These are phyloP conservation scores for Sporisorium sorghi DNA, from an alignment of 1,284 basidiomycete species.

Conservation along the genomic window DNA sequence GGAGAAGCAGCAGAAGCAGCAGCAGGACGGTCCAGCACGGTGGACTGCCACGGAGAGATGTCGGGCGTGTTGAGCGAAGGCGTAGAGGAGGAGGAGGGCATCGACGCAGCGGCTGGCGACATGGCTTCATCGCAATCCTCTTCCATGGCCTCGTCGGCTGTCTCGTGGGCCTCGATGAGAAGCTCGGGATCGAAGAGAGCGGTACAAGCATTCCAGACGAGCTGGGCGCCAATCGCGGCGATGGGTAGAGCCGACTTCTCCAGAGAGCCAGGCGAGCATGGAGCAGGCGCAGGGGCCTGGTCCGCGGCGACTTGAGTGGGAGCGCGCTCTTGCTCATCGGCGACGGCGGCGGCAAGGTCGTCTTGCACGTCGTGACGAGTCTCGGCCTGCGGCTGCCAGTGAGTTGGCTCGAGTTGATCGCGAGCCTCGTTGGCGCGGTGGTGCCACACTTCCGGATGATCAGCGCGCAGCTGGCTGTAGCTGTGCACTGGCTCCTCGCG, in stretches of 20 bases:
- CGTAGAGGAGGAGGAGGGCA: slow-evolving; percentile 44
- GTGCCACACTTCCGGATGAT: slow-evolving; percentile 15
- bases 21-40: slow-evolving; percentile 29
- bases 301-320: slow-evolving; percentile 14
- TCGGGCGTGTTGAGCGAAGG: slow-evolving; percentile 47
- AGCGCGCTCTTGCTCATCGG: not conserved
- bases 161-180: slow-evolving; percentile 35
- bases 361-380: slow-evolving; percentile 5
- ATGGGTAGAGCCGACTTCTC: slow-evolving; percentile 63
- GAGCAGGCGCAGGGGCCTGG: slow-evolving; percentile 43
- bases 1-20: slow-evolving; percentile 7
- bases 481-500: slow-evolving; percentile 10
- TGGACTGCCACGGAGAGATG: slow-evolving; percentile 43
- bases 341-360: not conserved
- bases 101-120: slow-evolving; percentile 36
- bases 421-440: slow-evolving; percentile 12
- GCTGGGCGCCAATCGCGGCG: slow-evolving; percentile 62
- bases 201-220: slow-evolving; percentile 63
- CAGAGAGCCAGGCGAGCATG: slow-evolving; percentile 57
- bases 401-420: slow-evolving; percentile 3
- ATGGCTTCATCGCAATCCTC: slow-evolving; percentile 34
- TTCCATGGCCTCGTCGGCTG: slow-evolving; percentile 36
- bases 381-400: slow-evolving; percentile 25
- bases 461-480: slow-evolving; percentile 4
- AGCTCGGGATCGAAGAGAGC: slow-evolving; percentile 53